A percentile compares a stretch with the other conserved stretches of the same genome.
Evolutionary conservation across 331 rosid species (phyloP).

Genomic region (Stylosanthes scabra): DNA sequence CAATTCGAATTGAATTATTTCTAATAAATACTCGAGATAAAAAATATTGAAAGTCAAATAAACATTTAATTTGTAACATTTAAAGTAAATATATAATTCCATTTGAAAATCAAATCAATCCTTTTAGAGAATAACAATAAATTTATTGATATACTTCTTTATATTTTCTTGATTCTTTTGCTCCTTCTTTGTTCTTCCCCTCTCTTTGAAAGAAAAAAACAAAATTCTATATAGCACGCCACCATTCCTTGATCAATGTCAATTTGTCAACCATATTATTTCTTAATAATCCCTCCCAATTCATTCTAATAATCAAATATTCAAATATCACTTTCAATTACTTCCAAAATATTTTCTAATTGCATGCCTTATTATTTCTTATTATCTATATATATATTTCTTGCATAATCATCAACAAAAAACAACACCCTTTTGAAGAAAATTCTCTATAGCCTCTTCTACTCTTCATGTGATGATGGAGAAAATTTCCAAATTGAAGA

Average conservation of each 20-base stretch:
- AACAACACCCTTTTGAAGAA: no score
- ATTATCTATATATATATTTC: no score
- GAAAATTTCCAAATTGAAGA: conserved; percentile 25
- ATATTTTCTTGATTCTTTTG: background rate
- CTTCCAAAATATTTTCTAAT: background rate
- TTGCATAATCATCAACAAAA: no score
- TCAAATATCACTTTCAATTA: background rate
- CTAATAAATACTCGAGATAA: background rate
- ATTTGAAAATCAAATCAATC: background rate
- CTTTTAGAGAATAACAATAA: background rate
- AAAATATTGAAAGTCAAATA: background rate
- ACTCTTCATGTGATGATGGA: conserved; percentile 27
- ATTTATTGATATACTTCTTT: background rate
- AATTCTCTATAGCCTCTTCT: background rate
- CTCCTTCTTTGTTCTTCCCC: background rate
- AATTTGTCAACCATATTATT: conserved; percentile 41
- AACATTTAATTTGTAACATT: background rate
- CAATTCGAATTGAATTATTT: background rate
- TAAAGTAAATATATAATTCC: background rate
- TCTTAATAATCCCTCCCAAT: conserved; percentile 8
- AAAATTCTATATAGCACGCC: background rate
- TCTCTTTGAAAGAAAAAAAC: background rate
- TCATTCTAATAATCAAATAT: background rate
- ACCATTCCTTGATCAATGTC: conserved; percentile 15
- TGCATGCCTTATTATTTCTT: background rate